Evolutionary conservation across 371 early-diverging fungal genomes (phyloP).

Genomic region (Haplosporangium sp.): DNA sequence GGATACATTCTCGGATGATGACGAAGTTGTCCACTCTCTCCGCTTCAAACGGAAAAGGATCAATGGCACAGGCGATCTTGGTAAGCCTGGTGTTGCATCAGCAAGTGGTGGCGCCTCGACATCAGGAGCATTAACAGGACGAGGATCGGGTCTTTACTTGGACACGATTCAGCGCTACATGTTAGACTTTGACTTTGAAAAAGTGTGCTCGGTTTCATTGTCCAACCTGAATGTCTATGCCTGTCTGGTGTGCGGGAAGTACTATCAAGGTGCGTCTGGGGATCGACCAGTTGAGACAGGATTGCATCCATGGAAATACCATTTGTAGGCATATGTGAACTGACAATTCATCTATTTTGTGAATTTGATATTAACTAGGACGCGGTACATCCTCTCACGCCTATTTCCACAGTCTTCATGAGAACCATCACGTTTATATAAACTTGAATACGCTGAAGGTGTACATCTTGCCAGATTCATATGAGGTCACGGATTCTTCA

Average conservation of each 20-base stretch:
- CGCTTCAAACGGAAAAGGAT: conserved; percentile 41
- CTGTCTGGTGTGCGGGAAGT: conserved; percentile 97
- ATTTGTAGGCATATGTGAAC: neutral
- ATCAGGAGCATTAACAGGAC: conserved; percentile 18
- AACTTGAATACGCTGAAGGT: conserved; percentile 90
- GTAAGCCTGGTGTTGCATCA: too few relatives aligned
- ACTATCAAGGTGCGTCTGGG: conserved; percentile 82
- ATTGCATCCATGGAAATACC: too few relatives aligned
- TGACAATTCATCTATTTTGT: conserved; percentile 6
- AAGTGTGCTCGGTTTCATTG: conserved; percentile 94
- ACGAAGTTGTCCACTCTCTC: conserved; percentile 46
- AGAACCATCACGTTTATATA: conserved; percentile 97
- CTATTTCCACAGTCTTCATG: conserved; percentile 94
- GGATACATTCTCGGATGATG: conserved; percentile 37
- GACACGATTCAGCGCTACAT: conserved; percentile 81
- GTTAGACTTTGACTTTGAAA: conserved; percentile 98
- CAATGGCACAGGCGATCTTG: neutral
- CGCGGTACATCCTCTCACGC: conserved; percentile 93
- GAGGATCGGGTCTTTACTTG: conserved; percentile 51
- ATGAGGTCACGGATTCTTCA: conserved; percentile 90
- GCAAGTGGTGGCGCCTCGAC: conserved; percentile 1
- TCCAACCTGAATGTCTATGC: conserved; percentile 96
- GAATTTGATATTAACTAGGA: conserved; percentile 59
- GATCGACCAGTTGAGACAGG: too few relatives aligned
- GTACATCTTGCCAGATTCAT: conserved; percentile 94